Evolutionary conservation across 129 eudicot species (phyloP).

Genomic region (Heracleum sosnowskyi): DNA sequence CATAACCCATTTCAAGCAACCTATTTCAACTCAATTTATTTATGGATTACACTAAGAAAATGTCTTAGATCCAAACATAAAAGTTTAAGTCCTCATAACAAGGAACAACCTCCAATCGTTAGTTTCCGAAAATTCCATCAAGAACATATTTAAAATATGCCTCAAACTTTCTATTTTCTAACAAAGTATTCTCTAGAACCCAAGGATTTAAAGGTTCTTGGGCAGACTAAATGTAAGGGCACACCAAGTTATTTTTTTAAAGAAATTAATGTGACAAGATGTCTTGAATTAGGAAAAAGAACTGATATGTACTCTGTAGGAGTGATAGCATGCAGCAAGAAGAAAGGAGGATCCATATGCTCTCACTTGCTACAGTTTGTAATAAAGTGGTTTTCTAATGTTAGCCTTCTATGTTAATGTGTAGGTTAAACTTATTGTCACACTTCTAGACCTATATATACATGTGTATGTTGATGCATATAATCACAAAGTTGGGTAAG

Average conservation of each 20-base stretch:
- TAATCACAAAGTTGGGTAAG: not conserved
- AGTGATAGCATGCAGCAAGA: too few species aligned
- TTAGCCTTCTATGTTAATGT: not conserved
- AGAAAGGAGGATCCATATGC: not conserved
- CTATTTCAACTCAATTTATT: too few species aligned
- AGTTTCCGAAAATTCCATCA: too few species aligned
- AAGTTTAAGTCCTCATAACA: too few species aligned
- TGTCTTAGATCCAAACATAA: too few species aligned
- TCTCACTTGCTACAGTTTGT: not conserved
- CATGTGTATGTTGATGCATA: not conserved
- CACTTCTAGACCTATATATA: too few species aligned
- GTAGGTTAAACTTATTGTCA: not conserved
- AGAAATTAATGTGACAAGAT: not conserved
- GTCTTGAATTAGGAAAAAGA: not conserved
- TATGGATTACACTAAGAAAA: too few species aligned
- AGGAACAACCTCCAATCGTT: too few species aligned
- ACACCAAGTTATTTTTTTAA: not conserved
- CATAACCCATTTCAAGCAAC: too few species aligned
- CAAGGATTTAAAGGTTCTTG: not conserved
- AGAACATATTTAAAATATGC: too few species aligned
- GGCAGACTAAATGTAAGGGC: not conserved
- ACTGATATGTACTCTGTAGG: not conserved
- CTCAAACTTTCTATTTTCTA: too few species aligned
- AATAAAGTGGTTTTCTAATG: not conserved
- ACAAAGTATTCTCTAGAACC: too few species aligned